Conservation (phyloP, 129 eudicot species). For the Sambucus nigra region DNA sequence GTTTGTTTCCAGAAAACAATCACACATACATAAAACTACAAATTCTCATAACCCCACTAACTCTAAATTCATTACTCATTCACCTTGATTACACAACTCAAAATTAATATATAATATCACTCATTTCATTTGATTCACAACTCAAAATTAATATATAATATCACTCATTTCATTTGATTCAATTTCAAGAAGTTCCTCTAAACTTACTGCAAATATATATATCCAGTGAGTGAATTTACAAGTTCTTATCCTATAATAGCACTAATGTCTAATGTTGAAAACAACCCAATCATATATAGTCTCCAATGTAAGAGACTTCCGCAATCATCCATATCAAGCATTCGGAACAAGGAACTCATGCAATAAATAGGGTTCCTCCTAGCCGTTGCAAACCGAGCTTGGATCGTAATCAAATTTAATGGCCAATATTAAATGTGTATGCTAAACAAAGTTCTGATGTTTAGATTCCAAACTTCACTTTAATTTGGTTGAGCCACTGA, state of each 20-base stretch:
- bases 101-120: no score
- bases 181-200: neutral
- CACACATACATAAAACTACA: no score
- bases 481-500: conserved; percentile 10
- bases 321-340: neutral
- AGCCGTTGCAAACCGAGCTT: neutral
- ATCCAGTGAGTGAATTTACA: neutral
- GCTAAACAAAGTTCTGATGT: neutral
- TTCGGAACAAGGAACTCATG: neutral
- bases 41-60: neutral
- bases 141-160: no score
- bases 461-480: neutral
- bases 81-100: neutral
- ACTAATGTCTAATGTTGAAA: neutral
- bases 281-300: neutral
- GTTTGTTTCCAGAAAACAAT: neutral
- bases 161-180: neutral
- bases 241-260: neutral
- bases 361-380: neutral
- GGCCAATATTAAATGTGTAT: neutral
- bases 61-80: neutral
- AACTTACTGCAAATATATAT: neutral
- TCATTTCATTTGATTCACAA: neutral
- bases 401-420: conserved; percentile 1
- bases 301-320: conserved; percentile 1